Evolutionary conservation across 495 filamentous ascomycete species (phyloP).

Genomic region (Pyrenula aspistea): DNA sequence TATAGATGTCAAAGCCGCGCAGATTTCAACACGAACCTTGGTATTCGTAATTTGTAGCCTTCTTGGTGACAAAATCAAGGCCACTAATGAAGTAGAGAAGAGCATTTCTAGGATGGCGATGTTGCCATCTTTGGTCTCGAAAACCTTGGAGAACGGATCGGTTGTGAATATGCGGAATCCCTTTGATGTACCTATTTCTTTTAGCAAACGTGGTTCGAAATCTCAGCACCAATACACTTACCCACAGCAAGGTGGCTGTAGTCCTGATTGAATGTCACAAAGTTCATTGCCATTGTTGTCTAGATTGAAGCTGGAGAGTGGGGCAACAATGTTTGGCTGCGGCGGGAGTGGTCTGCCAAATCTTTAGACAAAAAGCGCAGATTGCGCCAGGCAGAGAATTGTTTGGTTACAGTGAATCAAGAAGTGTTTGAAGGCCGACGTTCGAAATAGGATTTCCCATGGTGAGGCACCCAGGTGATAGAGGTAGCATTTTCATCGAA

Average conservation of each 20-base stretch:
- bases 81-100: conserved; percentile 96
- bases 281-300: conserved; percentile 68
- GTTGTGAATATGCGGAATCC: conserved; percentile 94
- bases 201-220: conserved; percentile 12
- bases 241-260: conserved; percentile 92
- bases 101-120: conserved; percentile 96
- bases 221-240: conserved; percentile 22
- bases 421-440: too few relatives aligned
- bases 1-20: neutral
- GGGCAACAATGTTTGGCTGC: too few relatives aligned
- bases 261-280: conserved; percentile 98
- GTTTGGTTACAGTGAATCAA: too few relatives aligned
- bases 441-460: too few relatives aligned
- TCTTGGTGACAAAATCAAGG: conserved; percentile 77
- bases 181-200: conserved; percentile 58
- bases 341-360: too few relatives aligned
- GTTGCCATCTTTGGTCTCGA: conserved; percentile 84
- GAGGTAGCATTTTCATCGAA: too few relatives aligned
- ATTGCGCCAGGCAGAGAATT: too few relatives aligned
- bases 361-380: too few relatives aligned
- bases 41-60: conserved; percentile 93
- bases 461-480: too few relatives aligned
- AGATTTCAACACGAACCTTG: conserved; percentile 68
- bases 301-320: too few relatives aligned
- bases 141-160: conserved; percentile 87